phyloP scores from a whole-genome alignment of 2,329 filamentous ascomycete species.

The Reticulascus tulasneorum region DNA sequence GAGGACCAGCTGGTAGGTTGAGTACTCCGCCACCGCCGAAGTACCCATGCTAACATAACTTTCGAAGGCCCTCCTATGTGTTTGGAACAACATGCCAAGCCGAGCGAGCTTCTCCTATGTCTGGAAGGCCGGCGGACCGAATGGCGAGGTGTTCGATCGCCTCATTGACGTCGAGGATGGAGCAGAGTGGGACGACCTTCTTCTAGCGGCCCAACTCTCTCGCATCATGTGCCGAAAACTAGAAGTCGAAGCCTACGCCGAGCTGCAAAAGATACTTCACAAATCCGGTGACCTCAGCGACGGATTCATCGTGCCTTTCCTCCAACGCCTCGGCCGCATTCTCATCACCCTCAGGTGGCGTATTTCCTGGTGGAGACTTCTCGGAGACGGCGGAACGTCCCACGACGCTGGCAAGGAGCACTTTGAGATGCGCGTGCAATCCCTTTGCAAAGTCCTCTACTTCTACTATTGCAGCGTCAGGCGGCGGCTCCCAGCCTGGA shows the following conservation, averaged over 20 bases:
- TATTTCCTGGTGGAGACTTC: constrained; percentile 38
- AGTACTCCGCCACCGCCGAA: no score
- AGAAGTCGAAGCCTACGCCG: constrained; percentile 39
- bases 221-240: constrained; percentile 41
- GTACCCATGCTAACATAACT: no score
- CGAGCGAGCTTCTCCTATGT: constrained; percentile 38
- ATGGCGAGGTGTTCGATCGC: constrained; percentile 17
- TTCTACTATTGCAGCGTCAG: constrained; percentile 40
- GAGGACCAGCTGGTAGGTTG: constrained; percentile 33
- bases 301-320: constrained; percentile 24
- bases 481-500: constrained; percentile 36
- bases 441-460: constrained; percentile 38
- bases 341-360: constrained; percentile 39
- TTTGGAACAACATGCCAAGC: constrained; percentile 42
- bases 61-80: constrained; percentile 32
- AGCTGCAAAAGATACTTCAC: constrained; percentile 30
- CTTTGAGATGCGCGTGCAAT: constrained; percentile 33
- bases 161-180: constrained; percentile 31
- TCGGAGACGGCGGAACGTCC: constrained; percentile 31
- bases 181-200: constrained; percentile 31
- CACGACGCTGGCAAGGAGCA: constrained; percentile 31
- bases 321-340: constrained; percentile 8
- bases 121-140: constrained; percentile 6
- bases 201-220: constrained; percentile 37
- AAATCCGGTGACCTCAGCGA: constrained; percentile 1